phyloP scores from a whole-genome alignment of 768 basidiomycete species.

The Cystobasidium tubakii region DNA sequence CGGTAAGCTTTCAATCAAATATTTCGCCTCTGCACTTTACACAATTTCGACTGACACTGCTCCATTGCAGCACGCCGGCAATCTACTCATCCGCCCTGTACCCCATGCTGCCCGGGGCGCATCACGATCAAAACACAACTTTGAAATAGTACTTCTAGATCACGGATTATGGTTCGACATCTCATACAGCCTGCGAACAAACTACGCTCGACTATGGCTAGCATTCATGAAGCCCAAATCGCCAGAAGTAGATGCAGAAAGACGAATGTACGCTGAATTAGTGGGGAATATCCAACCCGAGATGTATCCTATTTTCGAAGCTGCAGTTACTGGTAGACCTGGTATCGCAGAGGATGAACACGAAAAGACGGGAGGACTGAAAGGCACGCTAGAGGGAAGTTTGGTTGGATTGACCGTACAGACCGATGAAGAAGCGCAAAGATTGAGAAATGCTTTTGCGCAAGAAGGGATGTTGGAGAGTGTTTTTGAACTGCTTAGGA shows the following conservation, averaged over 20 bases:
- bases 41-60: conserved; percentile 33
- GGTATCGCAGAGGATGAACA: conserved; percentile 57
- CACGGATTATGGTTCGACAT: conserved; percentile 56
- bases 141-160: conserved; percentile 90
- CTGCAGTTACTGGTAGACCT: conserved; percentile 79
- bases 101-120: conserved; percentile 46
- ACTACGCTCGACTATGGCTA: conserved; percentile 67
- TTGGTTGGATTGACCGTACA: conserved; percentile 70
- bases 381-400: conserved; percentile 63
- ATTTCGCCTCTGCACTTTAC: too few relatives aligned
- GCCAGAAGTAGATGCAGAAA: conserved; percentile 59
- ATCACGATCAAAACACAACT: conserved; percentile 80
- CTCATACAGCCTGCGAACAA: conserved; percentile 52
- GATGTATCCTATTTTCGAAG: conserved; percentile 89
- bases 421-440: conserved; percentile 69
- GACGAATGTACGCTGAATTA: conserved; percentile 77
- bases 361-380: conserved; percentile 49
- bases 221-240: conserved; percentile 73
- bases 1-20: conserved; percentile 31
- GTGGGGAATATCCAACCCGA: conserved; percentile 62
- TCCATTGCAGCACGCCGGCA: conserved; percentile 56
- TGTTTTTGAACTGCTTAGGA: conserved; percentile 78
- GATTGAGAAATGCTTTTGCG: conserved; percentile 74
- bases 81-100: conserved; percentile 79
- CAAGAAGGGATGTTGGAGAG: conserved; percentile 74